phyloP scores from a whole-genome alignment of 148 eudicot species.

The Chenopodium quinoa region DNA sequence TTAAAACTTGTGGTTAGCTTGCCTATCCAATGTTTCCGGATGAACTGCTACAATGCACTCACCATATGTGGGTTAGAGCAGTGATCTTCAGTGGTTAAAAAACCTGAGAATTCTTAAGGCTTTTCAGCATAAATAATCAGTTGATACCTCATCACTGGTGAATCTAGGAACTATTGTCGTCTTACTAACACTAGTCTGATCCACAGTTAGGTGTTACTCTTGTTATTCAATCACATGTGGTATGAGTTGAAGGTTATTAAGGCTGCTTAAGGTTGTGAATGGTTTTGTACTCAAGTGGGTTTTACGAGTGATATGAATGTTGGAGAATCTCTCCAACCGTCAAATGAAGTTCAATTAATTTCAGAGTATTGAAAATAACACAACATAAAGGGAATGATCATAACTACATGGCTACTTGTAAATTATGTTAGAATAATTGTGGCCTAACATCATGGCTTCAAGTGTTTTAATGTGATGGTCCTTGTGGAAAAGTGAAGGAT shows the following conservation, averaged over 20 bases:
- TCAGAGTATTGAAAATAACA: too few relatives aligned
- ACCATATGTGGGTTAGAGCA: not conserved
- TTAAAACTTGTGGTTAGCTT: not conserved
- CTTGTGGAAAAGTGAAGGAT: too few relatives aligned
- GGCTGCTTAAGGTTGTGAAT: not conserved
- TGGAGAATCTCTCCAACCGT: too few relatives aligned
- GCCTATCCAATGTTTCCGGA: not conserved
- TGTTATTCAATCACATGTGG: not conserved
- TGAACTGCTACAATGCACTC: not conserved
- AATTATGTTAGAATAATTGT: too few relatives aligned
- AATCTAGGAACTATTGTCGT: not conserved
- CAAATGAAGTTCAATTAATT: too few relatives aligned
- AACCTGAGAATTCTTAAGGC: not conserved
- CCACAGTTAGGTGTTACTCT: not conserved
- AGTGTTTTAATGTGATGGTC: too few relatives aligned
- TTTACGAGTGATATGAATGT: too few relatives aligned
- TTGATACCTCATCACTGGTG: not conserved
- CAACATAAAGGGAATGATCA: too few relatives aligned
- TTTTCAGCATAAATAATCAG: not conserved
- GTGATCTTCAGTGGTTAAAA: not conserved
- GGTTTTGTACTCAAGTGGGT: too few relatives aligned
- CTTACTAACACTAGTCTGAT: not conserved
- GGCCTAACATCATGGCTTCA: too few relatives aligned
- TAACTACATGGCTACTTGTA: too few relatives aligned
- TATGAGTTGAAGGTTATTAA: not conserved